phyloP scores from a whole-genome alignment of 2,329 filamentous ascomycete genomes.

The Fusarium pilosicola region DNA sequence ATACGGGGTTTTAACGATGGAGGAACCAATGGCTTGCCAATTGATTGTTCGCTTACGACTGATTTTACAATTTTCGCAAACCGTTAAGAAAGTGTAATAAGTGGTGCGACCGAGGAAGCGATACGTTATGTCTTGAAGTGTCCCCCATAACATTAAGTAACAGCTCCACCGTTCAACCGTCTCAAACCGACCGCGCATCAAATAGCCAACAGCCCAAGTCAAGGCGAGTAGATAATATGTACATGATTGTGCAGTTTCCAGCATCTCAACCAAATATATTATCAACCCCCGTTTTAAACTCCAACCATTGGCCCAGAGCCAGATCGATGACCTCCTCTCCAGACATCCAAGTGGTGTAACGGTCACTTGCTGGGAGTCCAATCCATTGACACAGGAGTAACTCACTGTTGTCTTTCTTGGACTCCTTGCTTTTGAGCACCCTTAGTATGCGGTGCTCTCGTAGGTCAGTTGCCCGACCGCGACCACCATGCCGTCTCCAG shows the following conservation, averaged over 20 bases:
- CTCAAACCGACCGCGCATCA: not conserved
- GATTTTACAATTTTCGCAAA: not conserved
- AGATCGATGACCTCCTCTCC: not conserved
- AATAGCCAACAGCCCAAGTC: not conserved
- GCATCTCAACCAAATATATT: not conserved
- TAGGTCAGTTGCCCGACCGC: not conserved
- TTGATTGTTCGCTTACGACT: not conserved
- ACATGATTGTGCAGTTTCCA: not conserved
- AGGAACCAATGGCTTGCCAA: not conserved
- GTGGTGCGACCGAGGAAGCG: not conserved
- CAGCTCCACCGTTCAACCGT: constrained; percentile 13
- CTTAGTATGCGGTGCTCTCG: not conserved
- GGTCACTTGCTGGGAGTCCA: not conserved
- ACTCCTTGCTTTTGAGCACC: not conserved
- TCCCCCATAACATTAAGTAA: not conserved
- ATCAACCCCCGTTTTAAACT: not conserved
- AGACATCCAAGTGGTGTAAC: not conserved
- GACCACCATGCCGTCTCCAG: not conserved
- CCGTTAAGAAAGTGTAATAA: not conserved
- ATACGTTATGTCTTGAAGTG: not conserved
- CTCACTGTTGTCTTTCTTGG: not conserved
- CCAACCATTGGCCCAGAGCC: not conserved
- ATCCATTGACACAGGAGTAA: not conserved
- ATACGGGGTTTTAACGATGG: not conserved
- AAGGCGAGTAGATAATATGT: not conserved